Percentiles rank a stretch among this genome's conserved stretches.
phyloP scores from a whole-genome alignment of 768 basidiomycete genomes.

The Macrocybe gigantea region DNA sequence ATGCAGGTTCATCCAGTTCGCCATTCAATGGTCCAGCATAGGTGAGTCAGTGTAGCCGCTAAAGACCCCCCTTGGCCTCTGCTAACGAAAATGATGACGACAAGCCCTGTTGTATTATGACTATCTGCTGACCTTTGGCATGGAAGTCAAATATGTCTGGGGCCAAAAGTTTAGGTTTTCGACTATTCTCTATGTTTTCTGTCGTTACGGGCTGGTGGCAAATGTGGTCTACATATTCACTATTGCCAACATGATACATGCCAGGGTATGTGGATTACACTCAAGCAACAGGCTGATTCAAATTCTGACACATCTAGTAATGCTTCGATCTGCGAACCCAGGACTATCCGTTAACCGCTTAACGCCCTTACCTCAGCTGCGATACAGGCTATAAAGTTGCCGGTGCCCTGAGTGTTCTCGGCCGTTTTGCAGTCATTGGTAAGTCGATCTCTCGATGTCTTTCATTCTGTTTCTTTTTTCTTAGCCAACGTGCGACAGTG shows the following conservation, averaged over 20 bases:
- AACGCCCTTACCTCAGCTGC: conserved; percentile 13
- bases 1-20: not conserved
- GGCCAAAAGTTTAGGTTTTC: conserved; percentile 16
- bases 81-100: not conserved
- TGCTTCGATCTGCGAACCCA: too few species aligned
- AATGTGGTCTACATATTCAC: conserved; percentile 26
- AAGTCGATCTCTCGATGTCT: not conserved
- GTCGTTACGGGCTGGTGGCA: conserved; percentile 26
- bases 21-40: not conserved
- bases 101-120: not conserved
- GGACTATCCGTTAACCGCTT: not conserved
- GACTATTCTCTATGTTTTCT: conserved; percentile 24
- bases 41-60: not conserved
- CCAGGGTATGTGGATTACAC: conserved; percentile 8
- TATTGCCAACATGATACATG: conserved; percentile 14
- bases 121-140: not conserved
- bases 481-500: conserved; percentile 5
- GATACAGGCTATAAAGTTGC: conserved; percentile 19
- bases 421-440: conserved; percentile 23
- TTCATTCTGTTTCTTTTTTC: not conserved
- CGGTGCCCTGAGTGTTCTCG: conserved; percentile 22
- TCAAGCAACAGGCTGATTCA: not conserved
- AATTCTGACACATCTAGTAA: not conserved
- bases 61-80: not conserved
- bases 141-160: conserved; percentile 25